Base-by-base conservation (phyloP, 805 yeast species). In the Teunomyces tritomae region DNA sequence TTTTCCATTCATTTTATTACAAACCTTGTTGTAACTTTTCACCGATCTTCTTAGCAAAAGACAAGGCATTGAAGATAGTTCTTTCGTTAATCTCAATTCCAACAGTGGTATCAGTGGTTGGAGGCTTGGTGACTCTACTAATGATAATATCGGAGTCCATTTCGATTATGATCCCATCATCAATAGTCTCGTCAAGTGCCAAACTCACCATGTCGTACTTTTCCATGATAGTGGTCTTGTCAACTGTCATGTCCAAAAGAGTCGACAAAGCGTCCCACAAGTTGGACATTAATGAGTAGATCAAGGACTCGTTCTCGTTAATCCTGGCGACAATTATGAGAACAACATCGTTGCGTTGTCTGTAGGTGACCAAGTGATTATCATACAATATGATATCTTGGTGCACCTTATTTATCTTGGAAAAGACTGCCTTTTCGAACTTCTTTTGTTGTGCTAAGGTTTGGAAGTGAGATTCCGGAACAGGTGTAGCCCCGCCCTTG, bases 131-230 rank as follows among this genome's bases (percentile, higher is more conserved):
- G 24, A 91, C 96, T 69, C 99, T 81, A 11, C 95, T 81, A 2
- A 92, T 91, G 57, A 94, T 87, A 36, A 88, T 83, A 30, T 85
- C 81, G 4, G 96, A 83, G 60, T 94, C 97, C 26, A 90, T 85
- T 66, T 94, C 97, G 56, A 94, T 77, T 48, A 94, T 83, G 53
- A 94, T 82, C 35, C 98, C 99, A 63, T 91, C 96, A 63, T 94
- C 99, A 43, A 94, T 76, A 8, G 95, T 79, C 69, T 94, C 98
- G 66, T 94, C 99, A 39, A 91, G 79, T 3, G 95, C 88, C 64
- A 94, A 77, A 39, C 89, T 76, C 33, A 90, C 85, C 75, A 88
- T 76, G 67, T 94, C 99, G 63, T 85, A 94, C 63, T 85, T 81
- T 54, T 88, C 96, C 58, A 84, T 79, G 40, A 92, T 71, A 3